These are phyloP conservation scores for Vicia sativa DNA, from an alignment of 306 rosid genomes.

Conservation along the genomic window DNA sequence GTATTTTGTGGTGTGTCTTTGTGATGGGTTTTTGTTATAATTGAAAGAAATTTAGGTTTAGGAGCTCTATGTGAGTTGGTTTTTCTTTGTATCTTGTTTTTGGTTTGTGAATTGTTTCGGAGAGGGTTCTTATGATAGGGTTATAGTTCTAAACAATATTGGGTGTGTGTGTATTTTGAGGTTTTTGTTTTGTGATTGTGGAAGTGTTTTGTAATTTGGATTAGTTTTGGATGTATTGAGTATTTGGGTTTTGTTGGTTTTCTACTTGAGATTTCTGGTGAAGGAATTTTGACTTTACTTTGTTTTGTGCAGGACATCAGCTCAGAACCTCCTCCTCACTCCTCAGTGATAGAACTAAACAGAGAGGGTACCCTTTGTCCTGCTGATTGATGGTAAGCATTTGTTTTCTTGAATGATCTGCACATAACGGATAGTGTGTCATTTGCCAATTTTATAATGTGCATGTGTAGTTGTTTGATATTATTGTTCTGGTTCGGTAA, in stretches of 20 bases:
- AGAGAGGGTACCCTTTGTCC: slow-evolving; percentile 35
- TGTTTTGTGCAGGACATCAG: slow-evolving; percentile 30
- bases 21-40: slow-evolving; percentile 17
- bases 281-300: slow-evolving; percentile 33
- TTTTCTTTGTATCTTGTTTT: slow-evolving; percentile 17
- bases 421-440: slow-evolving; percentile 10
- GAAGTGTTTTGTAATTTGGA: slow-evolving; percentile 20
- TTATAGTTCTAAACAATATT: slow-evolving; percentile 14
- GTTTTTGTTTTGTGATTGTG: slow-evolving; percentile 21
- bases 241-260: slow-evolving; percentile 16
- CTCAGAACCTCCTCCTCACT: slow-evolving; percentile 7
- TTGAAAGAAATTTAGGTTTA: slow-evolving; percentile 22
- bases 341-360: slow-evolving; percentile 41
- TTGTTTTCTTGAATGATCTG: slow-evolving; percentile 3
- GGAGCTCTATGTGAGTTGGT: slow-evolving; percentile 32
- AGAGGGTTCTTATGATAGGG: slow-evolving; percentile 15
- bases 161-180: neutral
- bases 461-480: slow-evolving; percentile 4
- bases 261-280: slow-evolving; percentile 9
- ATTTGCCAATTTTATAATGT: slow-evolving; percentile 11
- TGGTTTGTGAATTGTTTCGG: slow-evolving; percentile 8
- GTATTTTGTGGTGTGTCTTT: neutral
- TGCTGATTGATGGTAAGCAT: slow-evolving; percentile 61
- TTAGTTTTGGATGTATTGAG: neutral
- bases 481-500: neutral